Conservation (phyloP, 306 rosid genomes). For the Heteromeles arbutifolia region DNA sequence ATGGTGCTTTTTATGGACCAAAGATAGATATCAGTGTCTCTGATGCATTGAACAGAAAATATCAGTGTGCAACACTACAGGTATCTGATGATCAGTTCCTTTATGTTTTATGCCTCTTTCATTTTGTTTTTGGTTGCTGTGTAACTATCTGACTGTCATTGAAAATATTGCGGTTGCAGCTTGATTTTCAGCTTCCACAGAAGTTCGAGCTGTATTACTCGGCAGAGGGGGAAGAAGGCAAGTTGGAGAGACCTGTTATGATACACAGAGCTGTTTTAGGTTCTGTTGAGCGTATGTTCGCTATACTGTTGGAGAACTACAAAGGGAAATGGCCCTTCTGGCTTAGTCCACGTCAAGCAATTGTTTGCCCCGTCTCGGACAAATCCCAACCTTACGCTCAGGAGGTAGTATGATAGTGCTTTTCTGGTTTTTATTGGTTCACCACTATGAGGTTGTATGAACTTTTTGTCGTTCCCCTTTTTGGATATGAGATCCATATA, state of each 20-base stretch:
- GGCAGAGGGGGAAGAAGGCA: conserved; percentile 92
- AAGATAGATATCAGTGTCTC: conserved; percentile 91
- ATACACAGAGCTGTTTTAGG: conserved; percentile 92
- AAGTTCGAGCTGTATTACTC: conserved; percentile 86
- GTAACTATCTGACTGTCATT: not conserved
- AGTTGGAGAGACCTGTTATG: conserved; percentile 89
- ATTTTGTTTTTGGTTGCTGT: not conserved
- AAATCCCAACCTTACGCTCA: conserved; percentile 74
- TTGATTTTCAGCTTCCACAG: conserved; percentile 91
- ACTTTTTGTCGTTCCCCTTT: not conserved
- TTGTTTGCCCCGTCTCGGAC: conserved; percentile 88
- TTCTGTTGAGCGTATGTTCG: conserved; percentile 93
- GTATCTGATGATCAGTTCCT: conserved; percentile 20
- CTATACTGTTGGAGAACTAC: conserved; percentile 85
- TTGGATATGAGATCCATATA: not conserved
- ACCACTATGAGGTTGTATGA: not conserved
- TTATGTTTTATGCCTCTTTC: not conserved
- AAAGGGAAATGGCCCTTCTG: conserved; percentile 99
- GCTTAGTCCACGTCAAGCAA: conserved; percentile 97
- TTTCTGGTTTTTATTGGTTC: not conserved
- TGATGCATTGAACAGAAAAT: conserved; percentile 81
- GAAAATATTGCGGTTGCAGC: conserved; percentile 44
- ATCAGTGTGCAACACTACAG: conserved; percentile 96
- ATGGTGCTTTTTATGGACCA: conserved; percentile 95
- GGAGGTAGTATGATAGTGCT: conserved; percentile 36